Conservation (phyloP, 1,139 yeast species). For the Debaryomyces sp. region DNA sequence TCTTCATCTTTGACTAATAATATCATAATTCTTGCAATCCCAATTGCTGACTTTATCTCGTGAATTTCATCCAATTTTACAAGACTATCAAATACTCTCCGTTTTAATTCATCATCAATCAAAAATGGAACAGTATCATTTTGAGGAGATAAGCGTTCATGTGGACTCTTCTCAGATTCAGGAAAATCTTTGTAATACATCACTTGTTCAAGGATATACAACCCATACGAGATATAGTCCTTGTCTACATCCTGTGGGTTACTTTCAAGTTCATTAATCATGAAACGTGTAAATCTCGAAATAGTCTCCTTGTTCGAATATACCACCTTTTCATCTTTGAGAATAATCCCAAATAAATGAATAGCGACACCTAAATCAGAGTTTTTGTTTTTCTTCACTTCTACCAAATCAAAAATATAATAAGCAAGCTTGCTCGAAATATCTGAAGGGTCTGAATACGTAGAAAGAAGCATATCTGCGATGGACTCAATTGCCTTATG, state of each 20-base stretch:
- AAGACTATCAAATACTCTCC: constrained; percentile 45
- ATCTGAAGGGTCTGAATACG: constrained; percentile 11
- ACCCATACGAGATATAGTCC: constrained; percentile 54
- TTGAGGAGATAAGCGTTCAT: constrained; percentile 8
- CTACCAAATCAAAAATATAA: constrained; percentile 14
- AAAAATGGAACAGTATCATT: constrained; percentile 13
- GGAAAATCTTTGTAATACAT: constrained; percentile 51
- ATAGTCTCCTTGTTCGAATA: constrained; percentile 12
- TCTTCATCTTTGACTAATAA: constrained; percentile 52
- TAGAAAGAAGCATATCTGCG: constrained; percentile 44
- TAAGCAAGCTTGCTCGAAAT: constrained; percentile 16
- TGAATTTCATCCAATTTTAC: constrained; percentile 40
- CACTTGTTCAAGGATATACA: constrained; percentile 52
- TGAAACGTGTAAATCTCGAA: constrained; percentile 38
- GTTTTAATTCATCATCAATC: constrained; percentile 32
- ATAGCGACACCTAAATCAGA: constrained; percentile 39
- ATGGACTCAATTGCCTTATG: constrained; percentile 54
- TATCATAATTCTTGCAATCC: constrained; percentile 54
- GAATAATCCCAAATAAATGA: constrained; percentile 49
- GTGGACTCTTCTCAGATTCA: constrained; percentile 19
- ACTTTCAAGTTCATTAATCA: constrained; percentile 36
- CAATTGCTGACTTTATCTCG: constrained; percentile 50
- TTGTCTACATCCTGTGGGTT: constrained; percentile 36
- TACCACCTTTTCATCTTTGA: constrained; percentile 30
- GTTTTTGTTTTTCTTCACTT: constrained; percentile 13